Base-by-base conservation (phyloP, 2,329 filamentous ascomycete genomes). In the Tolypocladium tropicale region DNA sequence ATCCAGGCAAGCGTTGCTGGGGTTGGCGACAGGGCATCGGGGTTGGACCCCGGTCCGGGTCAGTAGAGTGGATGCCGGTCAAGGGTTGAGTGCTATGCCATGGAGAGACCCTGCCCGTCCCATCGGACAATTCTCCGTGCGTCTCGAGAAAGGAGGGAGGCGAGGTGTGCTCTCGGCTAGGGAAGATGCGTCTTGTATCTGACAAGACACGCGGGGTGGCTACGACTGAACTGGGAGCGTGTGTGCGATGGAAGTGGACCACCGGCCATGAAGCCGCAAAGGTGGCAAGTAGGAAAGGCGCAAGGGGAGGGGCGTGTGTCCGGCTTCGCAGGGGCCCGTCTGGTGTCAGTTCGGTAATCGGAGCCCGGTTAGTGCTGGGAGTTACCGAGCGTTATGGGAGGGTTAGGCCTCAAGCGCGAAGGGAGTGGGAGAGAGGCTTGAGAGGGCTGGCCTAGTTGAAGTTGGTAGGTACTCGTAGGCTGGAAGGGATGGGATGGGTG, bases 1-100 rank as follows among this genome's bases (percentile, higher is more conserved):
- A 72, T 74, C 72, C 70, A 69, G 68, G 66, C 69, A 70, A 71
- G 72, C 69, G 73, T 59, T 60, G 69, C 67, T 70, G 72, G 70
- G 69, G 68, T 70, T 71, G 68, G 61, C 61, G 66, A 69, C 70
- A 69, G 68, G 69, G 66, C 64, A 63, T 63, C 62, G 63, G 67
- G 64, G 61, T 61, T 62, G 64, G 55, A 67, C 68, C 70, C 65
- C 65, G 65, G 68, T 64, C 67, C 62, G 58, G 65, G 65, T 67
- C 68, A 65, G 43, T 66, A 66, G 67, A 67, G 68, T 68, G 69
- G 68, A 65, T 68, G 66, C 66, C 71, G 70, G 70, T 67, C 68
- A 71, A 70, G 69, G 67, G 65, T 64, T 66, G 61, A 64, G 58
- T 58, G 62, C 62, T 67, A 67, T 68, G 63, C 64, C 64, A 67